A percentile compares a stretch with the other conserved stretches of the same genome.
These are phyloP conservation scores for Eucalyptus cloeziana DNA, from an alignment of 345 rosid genomes.

Conservation along the genomic window DNA sequence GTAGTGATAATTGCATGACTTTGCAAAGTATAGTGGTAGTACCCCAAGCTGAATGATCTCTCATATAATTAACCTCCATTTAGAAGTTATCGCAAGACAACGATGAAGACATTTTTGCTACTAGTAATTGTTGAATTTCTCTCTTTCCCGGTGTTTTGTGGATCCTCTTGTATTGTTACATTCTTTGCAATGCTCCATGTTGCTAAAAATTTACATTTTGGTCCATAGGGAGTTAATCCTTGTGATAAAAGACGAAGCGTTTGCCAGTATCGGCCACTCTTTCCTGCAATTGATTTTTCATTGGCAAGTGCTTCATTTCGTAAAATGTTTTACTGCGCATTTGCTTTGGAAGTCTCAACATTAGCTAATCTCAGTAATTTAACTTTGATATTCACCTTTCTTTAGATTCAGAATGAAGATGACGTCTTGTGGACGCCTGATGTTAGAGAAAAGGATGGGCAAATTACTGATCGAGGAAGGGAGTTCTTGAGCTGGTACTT, in stretches of 20 bases:
- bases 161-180: neutral
- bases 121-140: neutral
- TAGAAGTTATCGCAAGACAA: neutral
- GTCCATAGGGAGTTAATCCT: constrained; percentile 60
- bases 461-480: constrained; percentile 49
- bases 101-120: neutral
- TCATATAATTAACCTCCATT: neutral
- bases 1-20: neutral
- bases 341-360: neutral
- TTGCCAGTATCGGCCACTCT: constrained; percentile 34
- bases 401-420: constrained; percentile 61
- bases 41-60: neutral
- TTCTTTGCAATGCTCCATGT: neutral
- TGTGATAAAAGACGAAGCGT: constrained; percentile 61
- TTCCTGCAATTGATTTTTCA: constrained; percentile 62
- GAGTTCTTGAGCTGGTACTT: constrained; percentile 42
- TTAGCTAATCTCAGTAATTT: no score
- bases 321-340: neutral
- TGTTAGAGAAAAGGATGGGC: constrained; percentile 33
- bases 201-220: neutral
- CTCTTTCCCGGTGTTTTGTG: neutral
- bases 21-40: neutral
- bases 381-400: neutral
- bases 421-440: constrained; percentile 47
- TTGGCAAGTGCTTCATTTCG: constrained; percentile 20